Evolutionary conservation across 805 yeast species (phyloP).

Genomic region (Lachancea thermotolerans): DNA sequence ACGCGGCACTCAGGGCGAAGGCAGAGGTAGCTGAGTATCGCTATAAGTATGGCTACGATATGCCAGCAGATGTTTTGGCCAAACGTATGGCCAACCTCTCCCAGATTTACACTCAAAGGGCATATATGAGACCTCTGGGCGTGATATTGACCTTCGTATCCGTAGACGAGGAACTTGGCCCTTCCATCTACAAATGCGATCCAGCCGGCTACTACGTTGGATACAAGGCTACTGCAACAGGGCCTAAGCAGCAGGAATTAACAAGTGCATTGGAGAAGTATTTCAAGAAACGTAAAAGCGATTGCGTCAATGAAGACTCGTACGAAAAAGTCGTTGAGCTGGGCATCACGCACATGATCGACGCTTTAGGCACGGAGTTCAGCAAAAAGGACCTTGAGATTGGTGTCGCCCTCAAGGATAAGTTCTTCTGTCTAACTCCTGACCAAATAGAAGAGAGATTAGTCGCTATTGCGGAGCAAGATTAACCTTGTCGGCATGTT

Average conservation of each 20-base stretch:
- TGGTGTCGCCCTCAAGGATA: constrained; percentile 73
- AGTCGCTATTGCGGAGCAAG: constrained; percentile 94
- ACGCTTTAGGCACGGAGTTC: constrained; percentile 86
- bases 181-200: constrained; percentile 85
- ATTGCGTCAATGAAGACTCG: constrained; percentile 45
- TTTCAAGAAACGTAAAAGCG: constrained; percentile 59
- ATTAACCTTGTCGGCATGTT: constrained; percentile 35
- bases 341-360: constrained; percentile 79
- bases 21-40: constrained; percentile 94
- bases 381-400: constrained; percentile 89
- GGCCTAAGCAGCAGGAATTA: constrained; percentile 96
- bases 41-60: constrained; percentile 91
- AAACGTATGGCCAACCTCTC: constrained; percentile 94
- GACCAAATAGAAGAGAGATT: constrained; percentile 94
- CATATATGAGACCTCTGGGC: constrained; percentile 97
- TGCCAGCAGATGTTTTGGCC: constrained; percentile 89
- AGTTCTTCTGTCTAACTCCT: constrained; percentile 64
- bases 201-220: constrained; percentile 96
- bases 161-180: constrained; percentile 85
- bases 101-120: constrained; percentile 94
- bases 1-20: constrained; percentile 84
- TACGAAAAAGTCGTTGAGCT: constrained; percentile 87
- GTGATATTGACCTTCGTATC: constrained; percentile 85
- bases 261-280: constrained; percentile 84
- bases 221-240: constrained; percentile 87